phyloP scores from a whole-genome alignment of 108 stramenopile genomes.

The Poteriospumella lacustris region DNA sequence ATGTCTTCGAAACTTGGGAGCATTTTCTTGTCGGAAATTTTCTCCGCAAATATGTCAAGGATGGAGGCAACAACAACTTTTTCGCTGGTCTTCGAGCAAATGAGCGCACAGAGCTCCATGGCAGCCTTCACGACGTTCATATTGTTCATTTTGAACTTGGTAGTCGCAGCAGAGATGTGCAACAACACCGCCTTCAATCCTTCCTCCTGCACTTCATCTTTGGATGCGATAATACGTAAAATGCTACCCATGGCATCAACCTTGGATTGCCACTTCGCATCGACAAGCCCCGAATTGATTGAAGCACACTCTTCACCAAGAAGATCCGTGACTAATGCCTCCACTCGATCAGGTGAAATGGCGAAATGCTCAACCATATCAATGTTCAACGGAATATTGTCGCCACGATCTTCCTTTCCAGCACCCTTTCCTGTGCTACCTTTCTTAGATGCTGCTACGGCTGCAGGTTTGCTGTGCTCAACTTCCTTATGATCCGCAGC shows the following conservation, averaged over 20 bases:
- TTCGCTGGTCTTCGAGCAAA: neutral
- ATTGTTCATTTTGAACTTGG: constrained; percentile 17
- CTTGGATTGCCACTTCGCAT: constrained; percentile 24
- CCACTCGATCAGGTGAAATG: neutral
- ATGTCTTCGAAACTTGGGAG: too few species aligned
- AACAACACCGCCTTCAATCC: neutral
- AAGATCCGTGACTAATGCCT: neutral
- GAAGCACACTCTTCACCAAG: neutral
- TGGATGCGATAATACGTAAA: neutral
- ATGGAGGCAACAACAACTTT: neutral
- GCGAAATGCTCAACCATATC: neutral
- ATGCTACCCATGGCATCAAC: neutral
- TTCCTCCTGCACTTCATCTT: neutral
- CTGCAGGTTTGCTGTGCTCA: too few species aligned
- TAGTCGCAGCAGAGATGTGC: neutral
- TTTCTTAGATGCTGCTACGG: too few species aligned
- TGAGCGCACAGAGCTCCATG: neutral
- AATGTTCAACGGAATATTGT: neutral
- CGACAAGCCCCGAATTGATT: neutral
- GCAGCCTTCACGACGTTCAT: constrained; percentile 1
- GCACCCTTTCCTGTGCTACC: too few species aligned
- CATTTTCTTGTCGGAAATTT: constrained; percentile 21
- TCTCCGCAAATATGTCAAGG: constrained; percentile 4
- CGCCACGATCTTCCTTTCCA: constrained; percentile 11
- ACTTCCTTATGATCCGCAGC: too few species aligned